A percentile compares a stretch with the other conserved stretches of the same genome.
These are phyloP conservation scores for Tephrocybe sp. DNA, from an alignment of 768 basidiomycete species.

Conservation along the genomic window DNA sequence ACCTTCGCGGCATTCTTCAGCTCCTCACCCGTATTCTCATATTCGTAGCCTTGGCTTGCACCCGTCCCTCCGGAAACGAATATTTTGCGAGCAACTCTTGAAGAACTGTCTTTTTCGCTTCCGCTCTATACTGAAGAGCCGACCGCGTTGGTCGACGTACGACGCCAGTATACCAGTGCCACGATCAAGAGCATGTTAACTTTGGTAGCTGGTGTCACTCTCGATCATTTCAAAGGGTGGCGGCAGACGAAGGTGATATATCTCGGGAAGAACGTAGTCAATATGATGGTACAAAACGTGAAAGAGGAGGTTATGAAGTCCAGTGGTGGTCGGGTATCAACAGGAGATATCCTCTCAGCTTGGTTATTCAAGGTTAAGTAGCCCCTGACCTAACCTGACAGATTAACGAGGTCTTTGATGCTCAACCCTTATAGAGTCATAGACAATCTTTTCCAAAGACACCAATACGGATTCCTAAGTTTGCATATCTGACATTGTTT, in stretches of 20 bases:
- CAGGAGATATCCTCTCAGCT: constrained; percentile 6
- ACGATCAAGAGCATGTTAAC: not conserved
- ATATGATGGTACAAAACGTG: not conserved
- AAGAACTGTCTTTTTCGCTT: not conserved
- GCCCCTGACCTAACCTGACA: not conserved
- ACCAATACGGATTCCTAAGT: no score
- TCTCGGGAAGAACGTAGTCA: not conserved
- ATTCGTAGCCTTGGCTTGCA: not conserved
- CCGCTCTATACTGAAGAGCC: not conserved
- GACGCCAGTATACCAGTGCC: not conserved
- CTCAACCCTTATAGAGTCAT: no score
- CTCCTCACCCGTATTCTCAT: no score
- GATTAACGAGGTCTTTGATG: no score
- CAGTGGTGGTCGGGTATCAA: not conserved
- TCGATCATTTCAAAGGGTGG: not conserved
- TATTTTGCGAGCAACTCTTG: constrained; percentile 1
- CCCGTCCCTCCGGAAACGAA: not conserved
- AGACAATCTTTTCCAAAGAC: not conserved
- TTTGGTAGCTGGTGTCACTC: not conserved
- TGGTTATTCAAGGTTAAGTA: constrained; percentile 6
- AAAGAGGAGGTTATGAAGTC: constrained; percentile 2
- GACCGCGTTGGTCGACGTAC: not conserved
- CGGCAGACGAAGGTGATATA: not conserved
- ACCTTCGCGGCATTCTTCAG: no score
- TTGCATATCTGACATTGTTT: no score